These are phyloP conservation scores for Microbotryomycetes sp. DNA, from an alignment of 1,284 basidiomycete genomes.

Conservation along the genomic window DNA sequence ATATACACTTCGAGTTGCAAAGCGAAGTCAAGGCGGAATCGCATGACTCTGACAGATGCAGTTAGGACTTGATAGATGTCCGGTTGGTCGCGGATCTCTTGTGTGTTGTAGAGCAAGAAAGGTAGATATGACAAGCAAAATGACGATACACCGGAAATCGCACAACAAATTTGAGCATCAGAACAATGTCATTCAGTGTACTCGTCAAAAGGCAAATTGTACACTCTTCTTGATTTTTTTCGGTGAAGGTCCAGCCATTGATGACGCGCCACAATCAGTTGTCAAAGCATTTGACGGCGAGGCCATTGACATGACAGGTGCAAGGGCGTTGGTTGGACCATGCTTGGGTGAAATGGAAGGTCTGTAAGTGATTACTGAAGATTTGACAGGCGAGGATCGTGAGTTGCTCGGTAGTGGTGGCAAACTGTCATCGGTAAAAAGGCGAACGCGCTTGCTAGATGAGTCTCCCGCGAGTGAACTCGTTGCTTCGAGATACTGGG, in stretches of 20 bases:
- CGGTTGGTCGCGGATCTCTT: no score
- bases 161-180: no score
- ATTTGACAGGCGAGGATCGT: background rate
- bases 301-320: background rate
- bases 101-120: no score
- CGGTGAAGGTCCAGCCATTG: background rate
- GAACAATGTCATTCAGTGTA: no score
- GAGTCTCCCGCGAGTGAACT: background rate
- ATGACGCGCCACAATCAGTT: background rate
- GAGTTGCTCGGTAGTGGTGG: background rate
- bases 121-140: no score
- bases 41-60: no score
- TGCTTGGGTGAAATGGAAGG: no score
- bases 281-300: background rate
- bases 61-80: no score
- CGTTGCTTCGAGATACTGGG: conserved; percentile 24
- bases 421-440: background rate
- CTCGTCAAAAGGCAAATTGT: background rate
- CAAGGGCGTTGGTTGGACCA: background rate
- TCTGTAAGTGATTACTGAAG: background rate
- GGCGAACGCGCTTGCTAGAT: background rate
- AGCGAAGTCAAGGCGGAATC: background rate
- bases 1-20: background rate
- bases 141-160: no score
- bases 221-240: background rate